A percentile compares a stretch with the other conserved stretches of the same genome.
These are phyloP conservation scores for Scedosporium boydii DNA, from an alignment of 2,329 filamentous ascomycete species.

Conservation along the genomic window DNA sequence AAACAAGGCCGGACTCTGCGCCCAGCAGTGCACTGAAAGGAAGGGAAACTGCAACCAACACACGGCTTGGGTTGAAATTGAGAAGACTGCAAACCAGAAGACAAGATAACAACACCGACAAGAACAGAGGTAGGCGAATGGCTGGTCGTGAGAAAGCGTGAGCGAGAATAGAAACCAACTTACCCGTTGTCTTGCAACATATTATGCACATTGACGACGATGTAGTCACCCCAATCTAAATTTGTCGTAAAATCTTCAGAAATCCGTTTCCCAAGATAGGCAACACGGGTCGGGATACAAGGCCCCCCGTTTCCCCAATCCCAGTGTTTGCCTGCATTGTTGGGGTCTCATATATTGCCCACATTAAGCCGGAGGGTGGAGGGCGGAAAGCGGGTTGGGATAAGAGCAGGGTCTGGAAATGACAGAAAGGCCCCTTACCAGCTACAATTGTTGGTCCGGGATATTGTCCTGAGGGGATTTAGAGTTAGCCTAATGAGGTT, in stretches of 20 bases:
- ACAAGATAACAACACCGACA: not conserved
- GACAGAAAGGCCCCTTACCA: constrained; percentile 9
- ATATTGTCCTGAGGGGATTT: constrained; percentile 9
- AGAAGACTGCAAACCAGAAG: not conserved
- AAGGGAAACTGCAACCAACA: not conserved
- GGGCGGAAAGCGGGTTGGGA: not conserved
- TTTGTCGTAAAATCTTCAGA: not conserved
- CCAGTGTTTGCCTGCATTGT: not conserved
- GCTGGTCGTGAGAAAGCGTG: not conserved
- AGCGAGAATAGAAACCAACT: not conserved
- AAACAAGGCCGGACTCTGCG: not conserved
- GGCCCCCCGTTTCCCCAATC: too few species aligned
- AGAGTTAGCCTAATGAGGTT: constrained; percentile 1
- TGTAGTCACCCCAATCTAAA: constrained; percentile 44
- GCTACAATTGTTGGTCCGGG: constrained; percentile 42
- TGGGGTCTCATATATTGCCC: not conserved
- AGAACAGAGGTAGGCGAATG: not conserved
- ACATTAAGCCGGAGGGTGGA: not conserved
- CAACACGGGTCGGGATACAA: too few species aligned
- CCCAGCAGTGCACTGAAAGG: not conserved
- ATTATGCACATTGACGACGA: constrained; percentile 63
- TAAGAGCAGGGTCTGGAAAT: not conserved
- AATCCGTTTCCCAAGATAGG: not conserved
- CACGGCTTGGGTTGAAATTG: too few species aligned
- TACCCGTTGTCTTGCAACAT: constrained; percentile 7